Conservation (phyloP, 1,284 basidiomycete species). For the Cryptococcus sp. region DNA sequence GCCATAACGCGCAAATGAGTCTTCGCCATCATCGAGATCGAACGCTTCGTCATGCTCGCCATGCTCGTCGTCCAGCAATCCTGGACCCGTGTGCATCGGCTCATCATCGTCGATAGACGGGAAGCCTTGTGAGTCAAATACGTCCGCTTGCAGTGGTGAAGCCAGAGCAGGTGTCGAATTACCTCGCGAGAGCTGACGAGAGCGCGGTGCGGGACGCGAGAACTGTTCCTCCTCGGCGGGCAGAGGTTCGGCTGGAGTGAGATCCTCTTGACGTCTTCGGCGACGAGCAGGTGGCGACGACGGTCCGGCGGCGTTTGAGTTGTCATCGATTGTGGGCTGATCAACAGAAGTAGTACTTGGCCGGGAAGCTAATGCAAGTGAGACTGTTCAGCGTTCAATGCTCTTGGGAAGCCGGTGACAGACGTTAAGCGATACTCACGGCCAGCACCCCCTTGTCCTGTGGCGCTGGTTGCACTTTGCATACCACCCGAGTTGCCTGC, state of each 20-base stretch:
- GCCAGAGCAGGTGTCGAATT: background rate
- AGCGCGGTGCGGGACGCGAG: constrained; percentile 14
- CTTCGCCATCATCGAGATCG: constrained; percentile 2
- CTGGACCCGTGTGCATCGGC: constrained; percentile 29
- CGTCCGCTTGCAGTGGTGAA: constrained; percentile 5
- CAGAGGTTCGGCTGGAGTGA: constrained; percentile 8
- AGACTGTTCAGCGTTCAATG: no score
- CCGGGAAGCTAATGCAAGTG: no score
- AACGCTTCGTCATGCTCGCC: constrained; percentile 21
- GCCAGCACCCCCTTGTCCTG: constrained; percentile 11
- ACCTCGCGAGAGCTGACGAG: constrained; percentile 14
- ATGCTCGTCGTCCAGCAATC: constrained; percentile 15
- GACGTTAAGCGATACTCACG: constrained; percentile 12
- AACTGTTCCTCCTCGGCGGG: constrained; percentile 8
- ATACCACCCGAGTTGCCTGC: constrained; percentile 1
- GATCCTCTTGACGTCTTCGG: constrained; percentile 22
- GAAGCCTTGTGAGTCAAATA: constrained; percentile 22
- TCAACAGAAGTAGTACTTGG: constrained; percentile 3
- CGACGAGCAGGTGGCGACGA: constrained; percentile 22
- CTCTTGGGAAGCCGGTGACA: no score
- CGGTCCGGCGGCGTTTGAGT: constrained; percentile 15
- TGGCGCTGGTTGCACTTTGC: constrained; percentile 4
- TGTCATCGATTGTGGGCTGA: constrained; percentile 25
- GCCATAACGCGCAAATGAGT: constrained; percentile 10
- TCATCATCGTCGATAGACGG: constrained; percentile 50